Conservation (phyloP, 768 basidiomycete species). For the Mycena vulgaris region DNA sequence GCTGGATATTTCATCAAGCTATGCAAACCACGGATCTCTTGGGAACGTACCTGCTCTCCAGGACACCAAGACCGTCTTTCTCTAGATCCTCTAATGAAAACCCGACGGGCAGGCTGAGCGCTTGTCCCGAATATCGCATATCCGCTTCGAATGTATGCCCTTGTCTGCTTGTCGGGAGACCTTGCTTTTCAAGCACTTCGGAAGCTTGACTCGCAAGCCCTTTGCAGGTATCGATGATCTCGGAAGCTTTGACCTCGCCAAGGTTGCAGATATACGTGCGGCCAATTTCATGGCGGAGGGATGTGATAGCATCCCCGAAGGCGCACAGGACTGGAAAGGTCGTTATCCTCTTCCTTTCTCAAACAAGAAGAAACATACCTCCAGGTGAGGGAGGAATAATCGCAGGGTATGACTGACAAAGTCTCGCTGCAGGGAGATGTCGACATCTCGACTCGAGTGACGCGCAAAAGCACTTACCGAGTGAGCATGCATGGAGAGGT, state of each 20-base stretch:
- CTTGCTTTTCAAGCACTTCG: constrained; percentile 42
- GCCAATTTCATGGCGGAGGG: constrained; percentile 45
- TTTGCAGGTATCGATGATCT: constrained; percentile 36
- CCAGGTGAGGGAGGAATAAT: constrained; percentile 50
- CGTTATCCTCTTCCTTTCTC: background rate
- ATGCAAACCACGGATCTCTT: background rate
- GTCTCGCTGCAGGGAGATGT: constrained; percentile 18
- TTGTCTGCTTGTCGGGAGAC: constrained; percentile 32
- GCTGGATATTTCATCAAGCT: constrained; percentile 23
- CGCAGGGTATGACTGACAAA: constrained; percentile 44
- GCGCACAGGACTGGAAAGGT: constrained; percentile 45
- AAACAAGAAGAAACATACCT: constrained; percentile 31
- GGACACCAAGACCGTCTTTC: constrained; percentile 27
- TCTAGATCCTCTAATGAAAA: constrained; percentile 42
- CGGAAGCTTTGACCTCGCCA: constrained; percentile 36
- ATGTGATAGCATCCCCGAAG: constrained; percentile 48
- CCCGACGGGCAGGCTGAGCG: constrained; percentile 41
- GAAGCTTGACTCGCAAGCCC: constrained; percentile 39
- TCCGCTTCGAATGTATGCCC: constrained; percentile 44
- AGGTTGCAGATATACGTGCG: constrained; percentile 43
- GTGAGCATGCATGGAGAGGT: constrained; percentile 45
- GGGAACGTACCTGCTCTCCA: constrained; percentile 30
- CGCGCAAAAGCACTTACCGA: constrained; percentile 32
- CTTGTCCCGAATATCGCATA: constrained; percentile 48
- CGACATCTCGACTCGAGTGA: background rate